Base-by-base conservation (phyloP, 2,329 filamentous ascomycete genomes). In the Hymenoscyphus repandus region DNA sequence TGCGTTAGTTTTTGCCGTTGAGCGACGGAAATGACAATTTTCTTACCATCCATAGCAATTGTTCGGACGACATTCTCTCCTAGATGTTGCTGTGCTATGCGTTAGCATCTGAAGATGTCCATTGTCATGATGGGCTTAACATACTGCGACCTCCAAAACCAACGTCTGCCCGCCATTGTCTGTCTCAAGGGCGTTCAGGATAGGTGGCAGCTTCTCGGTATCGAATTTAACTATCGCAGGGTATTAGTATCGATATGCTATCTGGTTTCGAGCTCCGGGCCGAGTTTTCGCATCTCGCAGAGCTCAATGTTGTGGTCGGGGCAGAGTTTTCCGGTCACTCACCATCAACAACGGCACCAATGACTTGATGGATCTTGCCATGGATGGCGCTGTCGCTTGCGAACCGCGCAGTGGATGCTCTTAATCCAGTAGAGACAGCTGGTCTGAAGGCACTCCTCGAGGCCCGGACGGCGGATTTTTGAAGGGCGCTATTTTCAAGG, bases 1-100 rank as follows among this genome's bases (percentile, higher is more conserved):
- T 42, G 42, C 27, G 54, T 64, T 51, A 64, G 61, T 59, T 50
- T 57, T 51, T 57, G 52, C 45, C 41, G 51, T 53, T 47, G 42
- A 30, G 22, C 41, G 45, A 41, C 47, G 49, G 32, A 11, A 15
- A 46, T 41, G 15, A 30, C 30, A 44, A 47, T 51, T 51, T n/a
- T 73, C 83, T 75, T 85, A 95, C 92, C 93, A 78, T 99, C 93
- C 93, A 99, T 99, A 77, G 93, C 93, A 95, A 99, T 99, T 76
- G 90, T 95, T 76, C 93, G 38, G 74, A 99, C 93, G 72, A 96
- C 89, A 81, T 90, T 96, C 82, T 99, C 89, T 79, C 93, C 93
- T 75, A 99, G 79, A 85, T 97, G 93, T 96, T 99, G 93, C 90
- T 96, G 67, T 63, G 54, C 46, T 56, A 27, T 42, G 58, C 62